Conservation (phyloP, 345 rosid species). For the Citrus mangshanensis region DNA sequence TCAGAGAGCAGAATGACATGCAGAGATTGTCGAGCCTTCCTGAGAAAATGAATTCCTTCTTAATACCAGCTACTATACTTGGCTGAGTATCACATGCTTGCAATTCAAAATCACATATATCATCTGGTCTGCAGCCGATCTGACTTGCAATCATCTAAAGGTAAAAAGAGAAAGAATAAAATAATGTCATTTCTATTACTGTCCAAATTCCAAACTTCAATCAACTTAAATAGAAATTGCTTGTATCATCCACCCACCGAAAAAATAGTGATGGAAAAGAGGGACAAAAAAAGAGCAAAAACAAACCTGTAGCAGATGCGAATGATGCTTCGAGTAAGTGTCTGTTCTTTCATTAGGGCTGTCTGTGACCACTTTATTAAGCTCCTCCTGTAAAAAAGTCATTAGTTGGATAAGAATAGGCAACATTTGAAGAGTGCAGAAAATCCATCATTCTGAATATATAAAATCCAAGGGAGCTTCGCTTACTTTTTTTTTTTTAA, state of each 20-base stretch:
- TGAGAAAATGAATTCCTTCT: constrained; percentile 82
- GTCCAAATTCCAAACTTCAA: not conserved
- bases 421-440: not conserved
- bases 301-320: constrained; percentile 65
- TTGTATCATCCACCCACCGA: not conserved
- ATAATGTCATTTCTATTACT: constrained; percentile 6
- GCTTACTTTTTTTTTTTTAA: not conserved
- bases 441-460: not conserved
- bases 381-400: constrained; percentile 59
- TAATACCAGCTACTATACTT: constrained; percentile 75
- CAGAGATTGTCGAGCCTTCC: constrained; percentile 99
- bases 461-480: not conserved
- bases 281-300: not conserved
- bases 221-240: not conserved
- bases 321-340: constrained; percentile 55
- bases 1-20: constrained; percentile 90
- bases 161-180: constrained; percentile 9
- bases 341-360: constrained; percentile 29
- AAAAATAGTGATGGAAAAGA: not conserved
- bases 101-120: constrained; percentile 89
- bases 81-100: constrained; percentile 99
- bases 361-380: constrained; percentile 46
- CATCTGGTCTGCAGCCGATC: constrained; percentile 61
- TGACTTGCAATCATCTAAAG: constrained; percentile 61
- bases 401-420: constrained; percentile 17